These are phyloP conservation scores for Euclidium syriacum DNA, from an alignment of 345 rosid species.

Conservation along the genomic window DNA sequence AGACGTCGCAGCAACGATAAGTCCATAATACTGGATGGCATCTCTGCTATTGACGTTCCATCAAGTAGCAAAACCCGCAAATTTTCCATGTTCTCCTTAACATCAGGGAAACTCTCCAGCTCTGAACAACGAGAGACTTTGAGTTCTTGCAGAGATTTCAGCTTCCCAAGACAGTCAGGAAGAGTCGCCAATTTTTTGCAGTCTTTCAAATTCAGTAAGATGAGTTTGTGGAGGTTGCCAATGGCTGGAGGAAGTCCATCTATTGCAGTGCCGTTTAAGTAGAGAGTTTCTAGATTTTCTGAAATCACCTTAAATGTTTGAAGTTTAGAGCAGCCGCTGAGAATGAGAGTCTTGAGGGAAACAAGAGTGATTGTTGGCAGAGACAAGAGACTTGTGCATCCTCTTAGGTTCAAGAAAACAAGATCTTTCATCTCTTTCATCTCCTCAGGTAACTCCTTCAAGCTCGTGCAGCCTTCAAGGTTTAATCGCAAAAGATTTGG, in stretches of 20 bases:
- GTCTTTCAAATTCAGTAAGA: background rate
- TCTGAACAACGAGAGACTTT: constrained; percentile 11
- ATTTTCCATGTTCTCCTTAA: background rate
- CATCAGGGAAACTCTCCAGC: background rate
- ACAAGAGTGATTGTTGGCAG: background rate
- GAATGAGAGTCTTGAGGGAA: constrained; percentile 9
- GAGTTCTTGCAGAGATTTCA: constrained; percentile 14
- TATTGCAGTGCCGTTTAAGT: constrained; percentile 14
- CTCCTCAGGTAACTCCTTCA: background rate
- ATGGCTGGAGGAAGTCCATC: constrained; percentile 12
- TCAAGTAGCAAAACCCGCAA: constrained; percentile 9
- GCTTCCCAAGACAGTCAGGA: constrained; percentile 5
- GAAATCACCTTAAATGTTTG: constrained; percentile 11
- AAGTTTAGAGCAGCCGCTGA: constrained; percentile 17
- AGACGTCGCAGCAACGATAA: background rate
- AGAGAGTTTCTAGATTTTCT: background rate
- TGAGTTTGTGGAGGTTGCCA: background rate
- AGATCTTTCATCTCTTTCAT: constrained; percentile 8
- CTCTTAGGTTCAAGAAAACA: constrained; percentile 1
- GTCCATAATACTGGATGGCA: background rate
- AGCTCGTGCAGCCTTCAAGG: constrained; percentile 21
- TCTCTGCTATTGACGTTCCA: constrained; percentile 8
- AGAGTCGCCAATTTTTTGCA: background rate
- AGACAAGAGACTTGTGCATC: constrained; percentile 10
- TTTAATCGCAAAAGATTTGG: constrained; percentile 9